Evolutionary conservation across 2,329 filamentous ascomycete species (phyloP).

Genomic region (Cladosporium sp.): DNA sequence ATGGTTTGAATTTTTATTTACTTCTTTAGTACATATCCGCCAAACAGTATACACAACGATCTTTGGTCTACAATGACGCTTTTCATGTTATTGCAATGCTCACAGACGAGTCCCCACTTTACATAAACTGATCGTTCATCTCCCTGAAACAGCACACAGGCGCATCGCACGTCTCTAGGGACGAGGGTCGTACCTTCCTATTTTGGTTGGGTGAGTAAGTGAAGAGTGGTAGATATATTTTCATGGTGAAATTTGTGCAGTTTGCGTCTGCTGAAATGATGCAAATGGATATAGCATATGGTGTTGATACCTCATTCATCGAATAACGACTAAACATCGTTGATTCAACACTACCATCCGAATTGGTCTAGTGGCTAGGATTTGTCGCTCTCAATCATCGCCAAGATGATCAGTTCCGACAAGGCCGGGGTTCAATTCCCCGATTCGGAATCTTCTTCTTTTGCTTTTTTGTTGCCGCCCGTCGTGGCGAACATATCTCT

Average conservation of each 20-base stretch:
- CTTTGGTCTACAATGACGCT: background rate
- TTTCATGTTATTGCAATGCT: background rate
- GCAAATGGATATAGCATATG: background rate
- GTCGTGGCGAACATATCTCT: background rate
- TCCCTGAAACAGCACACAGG: no score
- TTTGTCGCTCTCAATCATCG: constrained; percentile 6
- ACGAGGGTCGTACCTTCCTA: background rate
- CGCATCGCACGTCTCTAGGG: no score
- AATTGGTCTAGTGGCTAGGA: constrained; percentile 9
- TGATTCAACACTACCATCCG: background rate
- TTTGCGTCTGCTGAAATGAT: background rate
- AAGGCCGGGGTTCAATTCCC: constrained; percentile 9
- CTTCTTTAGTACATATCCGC: background rate
- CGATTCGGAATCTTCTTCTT: background rate
- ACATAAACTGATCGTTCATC: no score
- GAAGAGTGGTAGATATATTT: background rate
- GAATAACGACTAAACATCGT: background rate
- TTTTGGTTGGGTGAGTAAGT: background rate
- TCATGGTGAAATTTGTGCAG: background rate
- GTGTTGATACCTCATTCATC: background rate
- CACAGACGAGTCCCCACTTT: background rate
- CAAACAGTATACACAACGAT: background rate
- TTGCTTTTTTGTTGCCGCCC: background rate
- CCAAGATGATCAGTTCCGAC: background rate
- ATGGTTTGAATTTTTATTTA: background rate